Base-by-base conservation (phyloP, 345 rosid genomes). In the Syzygium aromaticum region DNA sequence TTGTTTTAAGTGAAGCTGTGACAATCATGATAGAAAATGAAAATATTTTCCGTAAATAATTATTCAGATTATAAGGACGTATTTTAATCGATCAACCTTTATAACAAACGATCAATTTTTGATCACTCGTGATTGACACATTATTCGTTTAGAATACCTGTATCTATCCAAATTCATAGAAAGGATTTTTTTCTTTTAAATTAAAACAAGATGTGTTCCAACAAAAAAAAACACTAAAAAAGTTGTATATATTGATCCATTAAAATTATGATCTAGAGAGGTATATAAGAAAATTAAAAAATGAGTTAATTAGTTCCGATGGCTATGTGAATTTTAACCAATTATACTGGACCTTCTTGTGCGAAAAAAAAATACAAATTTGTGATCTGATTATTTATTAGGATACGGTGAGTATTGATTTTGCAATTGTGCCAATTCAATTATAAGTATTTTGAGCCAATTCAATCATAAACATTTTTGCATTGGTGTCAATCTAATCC, bases 51-150 rank as follows among this genome's bases (percentile, higher is more conserved):
- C 1, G 46, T 64, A 64, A 28, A 17, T 2, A 17, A 3, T 15
- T 17, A 8, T 16, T 17, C 43, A 8, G 33, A 30, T 30, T 8
- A 30, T 17, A 67, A 17, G 6, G 0, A 33, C 19, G 0, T 17
- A 30, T 38, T 12, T 30, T 1, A 0, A 33, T 17, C 0, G 12
- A 67, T 21, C 3, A 17, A 17, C 0, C 23, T 17, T 67, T 8
- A 17, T 0, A 67, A 8, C 1, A 8, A 8, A 8, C 5, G 2
- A 30, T 28, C 21, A 0, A 0, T 30, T 15, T 64, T 16, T 30
- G 3, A 15, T 64, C 40, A 1, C 22, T 8, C 5, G 0, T 0
- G 0, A 0, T 30, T 2, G 21, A 30, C 77, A 3, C 40, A 16
- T 16, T 1, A 3, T 30, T 14, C 5, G 0, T 30, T 2, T 3